Conservation (phyloP, 2,329 filamentous ascomycete genomes). For the Colletotrichum melonis region DNA sequence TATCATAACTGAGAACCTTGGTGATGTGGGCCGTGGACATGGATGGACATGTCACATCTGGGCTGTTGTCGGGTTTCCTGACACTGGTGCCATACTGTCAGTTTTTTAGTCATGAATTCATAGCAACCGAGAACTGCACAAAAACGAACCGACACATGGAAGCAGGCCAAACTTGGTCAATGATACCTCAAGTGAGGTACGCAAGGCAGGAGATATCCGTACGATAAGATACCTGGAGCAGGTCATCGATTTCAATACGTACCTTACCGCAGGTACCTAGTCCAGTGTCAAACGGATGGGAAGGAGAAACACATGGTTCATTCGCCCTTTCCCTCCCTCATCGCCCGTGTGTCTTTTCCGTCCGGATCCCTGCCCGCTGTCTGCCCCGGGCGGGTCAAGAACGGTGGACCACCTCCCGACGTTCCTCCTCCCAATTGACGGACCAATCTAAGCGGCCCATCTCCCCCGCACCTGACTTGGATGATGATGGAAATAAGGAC, state of each 20-base stretch:
- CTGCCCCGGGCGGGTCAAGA: background rate
- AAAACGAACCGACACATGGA: background rate
- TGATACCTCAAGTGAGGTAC: background rate
- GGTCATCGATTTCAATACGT: background rate
- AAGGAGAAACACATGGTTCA: background rate
- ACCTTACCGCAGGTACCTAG: too few species aligned
- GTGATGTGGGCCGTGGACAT: background rate
- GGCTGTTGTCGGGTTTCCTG: background rate
- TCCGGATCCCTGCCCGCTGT: background rate
- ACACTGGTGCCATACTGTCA: background rate
- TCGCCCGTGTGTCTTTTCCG: background rate
- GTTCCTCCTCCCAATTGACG: background rate
- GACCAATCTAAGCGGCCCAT: conserved; percentile 15
- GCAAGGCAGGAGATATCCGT: too few species aligned
- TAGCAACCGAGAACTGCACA: background rate
- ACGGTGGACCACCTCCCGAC: background rate
- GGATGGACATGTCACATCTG: background rate
- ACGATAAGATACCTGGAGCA: too few species aligned
- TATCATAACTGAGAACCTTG: background rate
- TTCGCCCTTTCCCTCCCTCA: background rate
- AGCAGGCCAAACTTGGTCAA: background rate
- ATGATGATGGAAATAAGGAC: conserved; percentile 2
- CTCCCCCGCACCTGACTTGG: conserved; percentile 11
- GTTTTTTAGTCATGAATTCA: background rate
- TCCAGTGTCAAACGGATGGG: background rate